A percentile compares a stretch with the other conserved stretches of the same genome.
Evolutionary conservation across 2,329 filamentous ascomycete species (phyloP).

Genomic region (Fusarium algeriense): DNA sequence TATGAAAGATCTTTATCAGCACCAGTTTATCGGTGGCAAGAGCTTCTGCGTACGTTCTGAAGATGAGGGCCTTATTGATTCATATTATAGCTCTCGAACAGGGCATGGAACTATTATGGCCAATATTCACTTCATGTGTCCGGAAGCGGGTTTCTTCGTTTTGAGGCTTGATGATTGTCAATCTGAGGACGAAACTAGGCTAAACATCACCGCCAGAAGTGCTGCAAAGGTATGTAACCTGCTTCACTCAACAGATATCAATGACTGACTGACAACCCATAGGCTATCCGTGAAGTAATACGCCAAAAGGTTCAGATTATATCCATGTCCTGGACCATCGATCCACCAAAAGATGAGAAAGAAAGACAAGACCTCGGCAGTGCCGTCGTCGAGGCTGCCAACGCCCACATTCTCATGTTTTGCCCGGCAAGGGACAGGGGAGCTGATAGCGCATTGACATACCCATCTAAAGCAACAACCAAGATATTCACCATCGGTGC

Average conservation of each 20-base stretch:
- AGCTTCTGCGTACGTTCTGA: conserved; percentile 42
- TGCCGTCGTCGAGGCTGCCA: conserved; percentile 43
- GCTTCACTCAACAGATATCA: no score
- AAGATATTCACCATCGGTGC: conserved; percentile 50
- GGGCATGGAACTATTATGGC: conserved; percentile 49
- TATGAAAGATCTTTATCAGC: conserved; percentile 42
- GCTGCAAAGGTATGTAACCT: not conserved
- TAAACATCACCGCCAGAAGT: conserved; percentile 4
- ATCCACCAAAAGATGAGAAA: not conserved
- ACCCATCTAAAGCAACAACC: conserved; percentile 23
- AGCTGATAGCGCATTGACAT: not conserved
- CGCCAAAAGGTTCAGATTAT: conserved; percentile 51
- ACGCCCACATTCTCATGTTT: conserved; percentile 54
- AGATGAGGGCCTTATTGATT: not conserved
- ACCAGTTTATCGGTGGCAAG: conserved; percentile 43
- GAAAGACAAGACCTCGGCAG: conserved; percentile 34
- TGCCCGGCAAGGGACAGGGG: conserved; percentile 52
- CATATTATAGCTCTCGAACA: conserved; percentile 47
- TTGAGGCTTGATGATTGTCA: conserved; percentile 13
- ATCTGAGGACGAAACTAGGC: not conserved
- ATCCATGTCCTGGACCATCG: conserved; percentile 56
- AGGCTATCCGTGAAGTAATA: conserved; percentile 51
- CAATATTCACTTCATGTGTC: conserved; percentile 44
- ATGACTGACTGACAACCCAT: not conserved
- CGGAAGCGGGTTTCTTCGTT: conserved; percentile 36